Conservation (phyloP, 352 stramenopile genomes). For the Globisporangium spiculum region DNA sequence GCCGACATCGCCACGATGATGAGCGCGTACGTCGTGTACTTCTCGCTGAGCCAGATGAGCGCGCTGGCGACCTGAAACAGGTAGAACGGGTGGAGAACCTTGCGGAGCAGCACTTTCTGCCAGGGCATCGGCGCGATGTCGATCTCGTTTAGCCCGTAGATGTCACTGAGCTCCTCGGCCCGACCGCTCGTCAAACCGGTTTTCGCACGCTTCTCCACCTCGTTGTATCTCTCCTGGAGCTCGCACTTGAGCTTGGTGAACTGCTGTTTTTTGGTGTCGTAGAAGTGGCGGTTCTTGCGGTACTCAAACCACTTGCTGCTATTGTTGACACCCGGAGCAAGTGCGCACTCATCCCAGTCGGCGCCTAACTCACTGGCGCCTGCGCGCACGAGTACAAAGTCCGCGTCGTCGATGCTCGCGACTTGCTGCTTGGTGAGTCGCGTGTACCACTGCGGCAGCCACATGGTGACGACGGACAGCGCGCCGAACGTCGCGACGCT, state of each 20-base stretch:
- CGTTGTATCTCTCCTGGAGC: constrained; percentile 44
- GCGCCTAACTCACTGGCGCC: constrained; percentile 5
- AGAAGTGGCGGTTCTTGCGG: constrained; percentile 66
- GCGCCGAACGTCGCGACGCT: constrained; percentile 41
- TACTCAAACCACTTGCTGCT: constrained; percentile 58
- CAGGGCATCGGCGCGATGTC: constrained; percentile 45
- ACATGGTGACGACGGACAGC: constrained; percentile 42
- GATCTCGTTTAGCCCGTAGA: constrained; percentile 65
- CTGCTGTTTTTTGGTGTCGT: constrained; percentile 39
- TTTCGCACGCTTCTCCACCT: constrained; percentile 27
- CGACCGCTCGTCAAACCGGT: constrained; percentile 25
- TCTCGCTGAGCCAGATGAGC: constrained; percentile 65
- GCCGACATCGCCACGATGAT: constrained; percentile 61
- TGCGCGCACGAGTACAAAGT: constrained; percentile 48
- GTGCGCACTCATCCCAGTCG: constrained; percentile 43
- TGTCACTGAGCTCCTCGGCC: constrained; percentile 30
- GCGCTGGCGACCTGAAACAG: constrained; percentile 71
- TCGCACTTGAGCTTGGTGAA: constrained; percentile 60
- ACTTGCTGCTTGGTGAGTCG: constrained; percentile 47
- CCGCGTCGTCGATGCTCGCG: constrained; percentile 35
- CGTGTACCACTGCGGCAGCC: constrained; percentile 59
- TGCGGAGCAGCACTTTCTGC: constrained; percentile 50
- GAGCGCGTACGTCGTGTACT: constrained; percentile 64
- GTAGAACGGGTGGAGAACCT: constrained; percentile 79
- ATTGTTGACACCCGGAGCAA: constrained; percentile 21